Conservation (phyloP, 1,139 yeast species). For the Schizosaccharomyces versatilis region DNA sequence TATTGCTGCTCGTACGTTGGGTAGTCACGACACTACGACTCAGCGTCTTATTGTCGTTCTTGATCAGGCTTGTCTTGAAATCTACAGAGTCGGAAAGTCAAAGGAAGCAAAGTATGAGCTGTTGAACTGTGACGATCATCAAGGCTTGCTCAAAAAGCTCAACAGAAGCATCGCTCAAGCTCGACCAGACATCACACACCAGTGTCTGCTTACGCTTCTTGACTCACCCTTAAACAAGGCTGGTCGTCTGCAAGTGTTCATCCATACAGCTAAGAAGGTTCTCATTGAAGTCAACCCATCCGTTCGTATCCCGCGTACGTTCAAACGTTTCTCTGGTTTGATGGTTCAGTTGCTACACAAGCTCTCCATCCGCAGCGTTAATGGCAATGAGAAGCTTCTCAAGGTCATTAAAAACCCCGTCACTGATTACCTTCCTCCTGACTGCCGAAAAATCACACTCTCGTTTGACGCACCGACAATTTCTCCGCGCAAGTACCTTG, state of each 20-base stretch:
- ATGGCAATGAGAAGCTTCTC: slow-evolving; percentile 78
- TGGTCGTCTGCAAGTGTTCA: slow-evolving; percentile 85
- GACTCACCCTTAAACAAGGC: slow-evolving; percentile 96
- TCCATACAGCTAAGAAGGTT: slow-evolving; percentile 86
- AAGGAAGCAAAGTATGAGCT: slow-evolving; percentile 50
- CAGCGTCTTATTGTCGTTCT: slow-evolving; percentile 72
- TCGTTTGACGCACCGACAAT: slow-evolving; percentile 83
- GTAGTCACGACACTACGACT: slow-evolving; percentile 31
- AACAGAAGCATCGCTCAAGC: slow-evolving; percentile 95
- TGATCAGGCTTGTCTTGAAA: slow-evolving; percentile 85
- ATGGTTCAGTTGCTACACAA: slow-evolving; percentile 92
- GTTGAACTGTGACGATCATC: slow-evolving; percentile 93
- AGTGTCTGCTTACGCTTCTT: slow-evolving; percentile 67
- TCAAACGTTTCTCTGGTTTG: slow-evolving; percentile 86
- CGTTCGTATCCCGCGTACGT: slow-evolving; percentile 92
- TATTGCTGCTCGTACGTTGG: background rate
- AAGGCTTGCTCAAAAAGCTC: slow-evolving; percentile 82
- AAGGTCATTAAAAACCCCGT: slow-evolving; percentile 92
- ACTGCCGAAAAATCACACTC: slow-evolving; percentile 78
- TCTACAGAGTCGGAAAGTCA: slow-evolving; percentile 56
- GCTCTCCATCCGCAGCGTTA: slow-evolving; percentile 77
- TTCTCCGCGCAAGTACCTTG: slow-evolving; percentile 73
- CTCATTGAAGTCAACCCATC: slow-evolving; percentile 87
- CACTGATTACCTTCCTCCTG: slow-evolving; percentile 86
- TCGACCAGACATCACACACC: slow-evolving; percentile 90